Percentiles rank a stretch among this genome's conserved stretches.
Evolutionary conservation across 257 asterid species (phyloP).

Genomic region (Solanum chilense): DNA sequence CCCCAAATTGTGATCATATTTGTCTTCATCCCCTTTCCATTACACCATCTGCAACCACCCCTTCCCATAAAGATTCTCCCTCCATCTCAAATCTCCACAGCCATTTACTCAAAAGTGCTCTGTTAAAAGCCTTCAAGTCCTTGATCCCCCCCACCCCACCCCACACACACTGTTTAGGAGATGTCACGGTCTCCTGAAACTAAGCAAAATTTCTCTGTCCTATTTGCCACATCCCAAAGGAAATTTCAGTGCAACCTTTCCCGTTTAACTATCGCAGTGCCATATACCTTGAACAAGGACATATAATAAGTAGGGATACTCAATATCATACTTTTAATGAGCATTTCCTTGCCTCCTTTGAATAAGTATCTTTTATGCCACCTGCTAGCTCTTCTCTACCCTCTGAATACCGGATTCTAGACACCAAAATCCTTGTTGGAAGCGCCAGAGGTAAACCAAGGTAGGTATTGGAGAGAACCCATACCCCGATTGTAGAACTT

Average conservation of each 20-base stretch:
- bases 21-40: not conserved
- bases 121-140: not conserved
- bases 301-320: not conserved
- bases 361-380: not conserved
- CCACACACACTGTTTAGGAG: not conserved
- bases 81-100: not conserved
- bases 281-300: not conserved
- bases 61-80: not conserved
- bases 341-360: not conserved
- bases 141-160: not conserved
- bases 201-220: not conserved
- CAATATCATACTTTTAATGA: not conserved
- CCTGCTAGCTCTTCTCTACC: not conserved
- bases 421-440: not conserved
- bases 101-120: not conserved
- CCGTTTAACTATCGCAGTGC: not conserved
- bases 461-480: not conserved
- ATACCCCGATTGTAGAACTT: not conserved
- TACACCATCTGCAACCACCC: not conserved
- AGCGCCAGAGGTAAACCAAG: not conserved
- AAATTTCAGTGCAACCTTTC: not conserved
- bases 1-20: not conserved
- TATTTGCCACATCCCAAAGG: not conserved
- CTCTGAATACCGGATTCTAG: not conserved
- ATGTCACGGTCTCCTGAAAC: not conserved